Conservation (phyloP, 495 filamentous ascomycete genomes). For the Hypoxylon crocopeplum region DNA sequence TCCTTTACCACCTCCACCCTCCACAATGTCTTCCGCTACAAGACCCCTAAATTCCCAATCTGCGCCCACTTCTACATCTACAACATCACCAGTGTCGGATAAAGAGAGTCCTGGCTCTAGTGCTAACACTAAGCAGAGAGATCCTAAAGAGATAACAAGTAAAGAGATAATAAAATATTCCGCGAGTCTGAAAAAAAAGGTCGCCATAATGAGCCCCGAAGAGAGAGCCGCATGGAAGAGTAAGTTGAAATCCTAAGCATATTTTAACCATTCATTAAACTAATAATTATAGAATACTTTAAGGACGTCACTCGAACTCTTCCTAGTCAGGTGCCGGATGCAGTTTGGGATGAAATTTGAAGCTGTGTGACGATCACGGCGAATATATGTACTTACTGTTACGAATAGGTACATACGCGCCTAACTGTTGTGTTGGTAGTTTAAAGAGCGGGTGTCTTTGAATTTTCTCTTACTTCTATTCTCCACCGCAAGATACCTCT, state of each 20-base stretch:
- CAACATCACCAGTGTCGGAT: not conserved
- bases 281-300: not conserved
- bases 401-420: no score
- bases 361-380: no score
- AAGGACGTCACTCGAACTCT: not conserved
- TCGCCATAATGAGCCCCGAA: constrained; percentile 3
- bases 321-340: constrained; percentile 1
- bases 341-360: constrained; percentile 1
- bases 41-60: not conserved
- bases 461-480: no score
- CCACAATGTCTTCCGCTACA: not conserved
- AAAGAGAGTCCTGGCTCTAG: not conserved
- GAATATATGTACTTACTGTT: no score
- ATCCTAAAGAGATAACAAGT: not conserved
- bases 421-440: no score
- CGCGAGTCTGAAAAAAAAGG: not conserved
- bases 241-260: not conserved
- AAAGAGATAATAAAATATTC: not conserved
- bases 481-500: no score
- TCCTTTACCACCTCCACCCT: not conserved
- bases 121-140: constrained; percentile 1
- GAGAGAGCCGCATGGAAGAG: not conserved
- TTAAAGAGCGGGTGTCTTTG: no score
- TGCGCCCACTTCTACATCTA: not conserved
- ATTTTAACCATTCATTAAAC: not conserved